A percentile compares a stretch with the other conserved stretches of the same genome.
Evolutionary conservation across 2,329 filamentous ascomycete species (phyloP).

Genomic region (Penicillium oxalicum): DNA sequence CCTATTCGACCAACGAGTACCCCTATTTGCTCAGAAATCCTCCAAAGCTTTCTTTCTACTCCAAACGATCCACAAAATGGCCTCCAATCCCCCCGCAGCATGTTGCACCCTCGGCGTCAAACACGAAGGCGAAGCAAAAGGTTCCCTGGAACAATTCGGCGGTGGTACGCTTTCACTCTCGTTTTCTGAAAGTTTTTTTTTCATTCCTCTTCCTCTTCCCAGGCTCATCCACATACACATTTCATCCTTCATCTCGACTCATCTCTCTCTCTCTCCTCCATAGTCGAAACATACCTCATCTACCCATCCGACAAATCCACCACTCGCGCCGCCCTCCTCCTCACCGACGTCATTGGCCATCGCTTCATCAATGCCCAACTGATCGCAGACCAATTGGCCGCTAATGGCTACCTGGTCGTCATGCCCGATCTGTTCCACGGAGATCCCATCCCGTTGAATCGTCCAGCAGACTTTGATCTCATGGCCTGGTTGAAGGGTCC

Average conservation of each 20-base stretch:
- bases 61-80: conserved; percentile 5
- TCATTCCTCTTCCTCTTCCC: background rate
- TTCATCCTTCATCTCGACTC: background rate
- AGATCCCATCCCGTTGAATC: conserved; percentile 14
- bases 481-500: conserved; percentile 17
- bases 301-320: conserved; percentile 5
- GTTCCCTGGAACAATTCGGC: conserved; percentile 11
- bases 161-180: conserved; percentile 7
- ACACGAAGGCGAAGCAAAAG: conserved; percentile 15
- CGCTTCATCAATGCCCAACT: conserved; percentile 18
- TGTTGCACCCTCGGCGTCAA: conserved; percentile 15
- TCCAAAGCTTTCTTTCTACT: too few relatives aligned
- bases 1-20: too few relatives aligned
- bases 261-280: background rate
- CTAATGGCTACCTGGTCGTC: conserved; percentile 17
- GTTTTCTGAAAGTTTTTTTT: background rate
- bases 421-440: conserved; percentile 20
- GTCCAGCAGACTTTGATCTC: conserved; percentile 12
- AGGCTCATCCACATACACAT: background rate
- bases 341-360: conserved; percentile 18
- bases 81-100: conserved; percentile 12
- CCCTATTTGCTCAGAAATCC: too few relatives aligned
- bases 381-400: conserved; percentile 17
- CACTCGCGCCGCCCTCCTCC: conserved; percentile 13
- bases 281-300: conserved; percentile 15